Evolutionary conservation across 345 rosid genomes (phyloP), one percentile per base, ranked within the genome.

Genomic region (Populus nigra): DNA sequence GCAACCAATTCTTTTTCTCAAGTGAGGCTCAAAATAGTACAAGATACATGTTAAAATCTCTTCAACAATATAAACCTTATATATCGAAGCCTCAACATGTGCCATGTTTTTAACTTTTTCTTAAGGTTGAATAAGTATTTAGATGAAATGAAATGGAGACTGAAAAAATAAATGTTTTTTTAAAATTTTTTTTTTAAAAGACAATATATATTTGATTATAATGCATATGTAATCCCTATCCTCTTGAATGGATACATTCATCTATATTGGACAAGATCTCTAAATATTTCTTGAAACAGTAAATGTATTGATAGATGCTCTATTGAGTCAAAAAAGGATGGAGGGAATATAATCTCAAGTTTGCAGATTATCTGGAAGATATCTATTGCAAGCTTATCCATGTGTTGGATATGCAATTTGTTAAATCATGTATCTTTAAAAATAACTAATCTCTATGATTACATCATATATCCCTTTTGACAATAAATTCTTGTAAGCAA

Each of bases 331-430:
- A 25, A 25, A 0, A 25, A 61, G 0, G 11, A 61, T 0, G 33
- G 16, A 20, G 0, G 12, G 0, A 61, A 61, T 2, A 22, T 61
- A 4, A 22, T 61, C 2, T 57, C 1, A 57, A 22, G 6, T 57
- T 57, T 22, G 0, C 27, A 57, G 13, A 59, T 22, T 61, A 0
- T n/a, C 0, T 61, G 4, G 0, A 9, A 0, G 5, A 61, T 25
- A 0, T 61, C 0, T 1, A 0, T 4, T n/a, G 25, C 1, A 3
- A 61, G 1, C 0, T 23, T 7, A 5, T 25, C 8, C 4, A 61
- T 22, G 0, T 20, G 1, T 11, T n/a, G 0, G 16, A 4, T 25
- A 0, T 1, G 2, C 33, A 61, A 61, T 13, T 61, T 23, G 17
- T 45, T 7, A 1, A 0, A 7, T 0, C 65, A 61, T 2, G 9